Evolutionary conservation across 148 eudicot species (phyloP), one percentile per base, ranked within the genome.

Genomic region (Chenopodium album): DNA sequence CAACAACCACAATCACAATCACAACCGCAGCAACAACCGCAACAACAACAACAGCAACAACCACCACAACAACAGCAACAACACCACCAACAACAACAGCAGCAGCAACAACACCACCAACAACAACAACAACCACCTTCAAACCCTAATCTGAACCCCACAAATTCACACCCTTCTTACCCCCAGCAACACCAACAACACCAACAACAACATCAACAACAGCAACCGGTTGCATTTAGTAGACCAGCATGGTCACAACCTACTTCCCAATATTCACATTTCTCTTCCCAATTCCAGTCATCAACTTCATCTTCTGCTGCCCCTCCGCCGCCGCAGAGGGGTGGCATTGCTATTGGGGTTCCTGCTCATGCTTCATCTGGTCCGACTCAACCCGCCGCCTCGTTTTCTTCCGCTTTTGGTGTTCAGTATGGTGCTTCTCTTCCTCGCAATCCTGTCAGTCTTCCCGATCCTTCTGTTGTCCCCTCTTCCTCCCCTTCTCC

Each of bases 291-390:
- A 23, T 83, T 82, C 60, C 87, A 82, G 12, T 72, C 87, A 13
- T 29, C 86, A 28, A 71, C 91, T 1, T 28, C 89, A 23, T 60
- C 92, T 29, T 65, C 88, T 29, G 16, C 87, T 19, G 52, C 88
- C 2, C 47, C 84, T 2, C 12, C 85, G 34, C 69, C 82, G 66
- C 56, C 82, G 22, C 85, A 87, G 2, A 77, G 91, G 28, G 93
- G 89, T 37, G 92, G 92, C 17, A 90, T 92, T 82, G 96, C 93
- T 26, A 87, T 91, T 31, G 98, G 96, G 0, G 90, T 90, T 8
- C 98, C 98, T 23, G 95, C 98, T 28, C 66, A 62, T 41, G 68
- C 91, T 79, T 26, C 73, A 4, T 11, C 73, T 83, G 13, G 54
- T 69, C 59, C 80, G 10, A 29, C 80, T 62, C 87, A 88, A 0